Evolutionary conservation across 805 yeast genomes (phyloP).

Genomic region (Phaffomyces thermotolerans): DNA sequence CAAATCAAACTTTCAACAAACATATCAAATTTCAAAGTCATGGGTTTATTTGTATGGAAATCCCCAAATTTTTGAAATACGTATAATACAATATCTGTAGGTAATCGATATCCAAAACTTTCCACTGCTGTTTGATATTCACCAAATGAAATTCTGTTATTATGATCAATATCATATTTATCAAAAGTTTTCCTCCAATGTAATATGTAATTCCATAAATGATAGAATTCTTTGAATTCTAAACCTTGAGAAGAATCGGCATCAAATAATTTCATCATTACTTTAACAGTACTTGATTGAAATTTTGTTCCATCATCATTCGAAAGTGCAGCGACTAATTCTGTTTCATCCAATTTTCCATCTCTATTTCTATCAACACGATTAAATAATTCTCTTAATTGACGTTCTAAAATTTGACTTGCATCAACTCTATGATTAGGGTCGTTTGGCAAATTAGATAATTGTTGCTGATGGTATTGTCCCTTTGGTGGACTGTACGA

Average conservation of each 20-base stretch:
- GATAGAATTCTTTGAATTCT: conserved; percentile 55
- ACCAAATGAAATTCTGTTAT: conserved; percentile 55
- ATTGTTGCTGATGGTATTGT: background rate
- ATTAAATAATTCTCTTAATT: conserved; percentile 43
- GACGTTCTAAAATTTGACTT: conserved; percentile 31
- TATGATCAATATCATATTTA: conserved; percentile 51
- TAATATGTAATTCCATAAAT: conserved; percentile 59
- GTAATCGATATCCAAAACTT: conserved; percentile 59
- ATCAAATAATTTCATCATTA: conserved; percentile 61
- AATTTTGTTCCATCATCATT: conserved; percentile 61
- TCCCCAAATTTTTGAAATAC: conserved; percentile 52
- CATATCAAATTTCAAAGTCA: conserved; percentile 62
- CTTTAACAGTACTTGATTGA: conserved; percentile 48
- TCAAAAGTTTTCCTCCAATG: conserved; percentile 62
- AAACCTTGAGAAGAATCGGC: conserved; percentile 37
- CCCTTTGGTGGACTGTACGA: conserved; percentile 3
- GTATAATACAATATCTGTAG: conserved; percentile 48
- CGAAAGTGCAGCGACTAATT: conserved; percentile 49
- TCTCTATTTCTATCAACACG: conserved; percentile 47
- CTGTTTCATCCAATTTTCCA: conserved; percentile 49
- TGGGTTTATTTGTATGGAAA: conserved; percentile 22
- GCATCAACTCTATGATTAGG: conserved; percentile 9
- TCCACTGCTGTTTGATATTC: conserved; percentile 56
- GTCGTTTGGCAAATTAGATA: conserved; percentile 4
- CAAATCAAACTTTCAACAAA: conserved; percentile 78